Evolutionary conservation across 2,329 filamentous ascomycete genomes (phyloP).

Genomic region (Colletotrichum agaves): DNA sequence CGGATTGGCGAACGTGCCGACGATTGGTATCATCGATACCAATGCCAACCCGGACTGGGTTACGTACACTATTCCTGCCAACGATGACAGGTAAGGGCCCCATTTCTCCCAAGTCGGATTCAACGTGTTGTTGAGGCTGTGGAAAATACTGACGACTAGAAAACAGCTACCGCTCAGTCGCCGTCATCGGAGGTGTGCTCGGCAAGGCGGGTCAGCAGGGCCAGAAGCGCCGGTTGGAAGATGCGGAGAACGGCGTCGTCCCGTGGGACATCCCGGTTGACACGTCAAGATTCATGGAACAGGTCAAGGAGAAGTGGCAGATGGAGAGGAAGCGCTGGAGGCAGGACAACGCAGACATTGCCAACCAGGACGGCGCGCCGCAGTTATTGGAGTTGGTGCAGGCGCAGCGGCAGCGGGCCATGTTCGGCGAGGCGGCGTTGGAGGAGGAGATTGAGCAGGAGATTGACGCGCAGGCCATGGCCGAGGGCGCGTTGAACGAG

Average conservation of each 20-base stretch:
- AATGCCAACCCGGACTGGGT: constrained; percentile 93
- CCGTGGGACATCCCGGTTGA: constrained; percentile 67
- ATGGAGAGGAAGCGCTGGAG: constrained; percentile 51
- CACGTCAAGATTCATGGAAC: constrained; percentile 52
- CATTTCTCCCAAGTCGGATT: not conserved
- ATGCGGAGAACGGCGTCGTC: constrained; percentile 70
- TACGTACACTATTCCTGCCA: constrained; percentile 95
- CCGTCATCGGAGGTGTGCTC: constrained; percentile 85
- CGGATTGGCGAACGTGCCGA: constrained; percentile 86
- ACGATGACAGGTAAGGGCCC: constrained; percentile 83
- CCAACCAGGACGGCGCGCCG: constrained; percentile 44
- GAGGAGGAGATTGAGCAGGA: constrained; percentile 15
- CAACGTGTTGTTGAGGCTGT: no score
- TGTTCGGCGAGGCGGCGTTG: constrained; percentile 12
- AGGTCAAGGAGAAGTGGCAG: constrained; percentile 40
- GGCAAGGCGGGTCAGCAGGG: constrained; percentile 86
- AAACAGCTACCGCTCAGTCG: constrained; percentile 79
- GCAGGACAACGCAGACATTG: constrained; percentile 46
- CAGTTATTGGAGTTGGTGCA: constrained; percentile 46
- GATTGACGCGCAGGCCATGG: not conserved
- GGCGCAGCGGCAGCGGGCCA: constrained; percentile 14
- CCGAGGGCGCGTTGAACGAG: not conserved
- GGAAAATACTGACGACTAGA: not conserved
- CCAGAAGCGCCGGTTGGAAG: constrained; percentile 71
- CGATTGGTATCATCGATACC: constrained; percentile 94